Base-by-base conservation (phyloP, 2,329 filamentous ascomycete species). In the Ceratocystis smalleyi region DNA sequence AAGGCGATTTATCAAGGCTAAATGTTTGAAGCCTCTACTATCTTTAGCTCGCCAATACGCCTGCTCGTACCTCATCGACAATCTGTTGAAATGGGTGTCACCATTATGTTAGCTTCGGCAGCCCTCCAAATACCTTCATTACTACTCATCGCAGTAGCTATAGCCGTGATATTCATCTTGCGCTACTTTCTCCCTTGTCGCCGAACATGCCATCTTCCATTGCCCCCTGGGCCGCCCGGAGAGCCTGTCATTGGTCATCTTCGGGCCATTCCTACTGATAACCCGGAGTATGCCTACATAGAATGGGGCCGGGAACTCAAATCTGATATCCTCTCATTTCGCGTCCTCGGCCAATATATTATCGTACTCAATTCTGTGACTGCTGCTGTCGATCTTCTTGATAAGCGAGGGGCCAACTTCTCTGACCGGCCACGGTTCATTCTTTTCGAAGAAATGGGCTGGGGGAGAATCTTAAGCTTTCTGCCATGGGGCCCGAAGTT, bases 241-340 rank as follows among this genome's bases (percentile, higher is more conserved):
- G 73, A 75, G 40, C 74, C 74, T 1, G 69, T 80, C 15, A 70
- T 77, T 5, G 78, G 79, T 3, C 77, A 77, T 61, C 68, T 73
- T 5, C 74, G 75, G 2, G 72, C 81, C 63, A 72, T 77, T 10
- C 78, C 73, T 0, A 68, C 69, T 2, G 68, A 71, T 61, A 71
- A 70, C 55, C 71, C 73, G 2, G 72, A 73, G 40, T 70, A 70
- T 57, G 68, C 69, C 4, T 74, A 72, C 63, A 70, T 71, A 66
- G 64, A 66, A 47, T 72, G 70, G 70, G 71, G 70, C 1, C 66
- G 69, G 12, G 66, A 73, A 87, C 73, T 87, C 87, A 72, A 83
- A 1, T 73, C 75, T 54, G 75, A 77, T 59, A 74, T 77, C 0
- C 74, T 77, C 15, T 76, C 75, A 65, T 72, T 77, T 15, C 75